These are phyloP conservation scores for Amphibolis antarctica DNA, from an alignment of 106 monocot species.

Conservation along the genomic window DNA sequence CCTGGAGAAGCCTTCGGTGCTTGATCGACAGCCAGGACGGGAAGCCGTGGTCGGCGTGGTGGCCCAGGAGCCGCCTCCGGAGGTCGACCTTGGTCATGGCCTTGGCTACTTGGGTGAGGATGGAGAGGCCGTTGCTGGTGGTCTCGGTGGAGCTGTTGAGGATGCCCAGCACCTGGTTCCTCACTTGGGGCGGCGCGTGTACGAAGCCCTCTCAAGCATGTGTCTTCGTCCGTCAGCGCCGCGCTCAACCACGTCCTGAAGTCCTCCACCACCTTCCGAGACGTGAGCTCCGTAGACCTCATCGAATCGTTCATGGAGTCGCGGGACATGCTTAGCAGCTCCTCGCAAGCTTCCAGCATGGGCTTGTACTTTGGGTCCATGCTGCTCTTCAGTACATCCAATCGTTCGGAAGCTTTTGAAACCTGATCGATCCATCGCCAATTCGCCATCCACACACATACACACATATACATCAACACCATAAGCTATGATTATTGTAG, in stretches of 20 bases:
- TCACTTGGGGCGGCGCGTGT: background rate
- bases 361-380: background rate
- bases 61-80: background rate
- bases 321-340: constrained; percentile 2
- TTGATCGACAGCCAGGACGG: constrained; percentile 29
- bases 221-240: constrained; percentile 11
- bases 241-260: constrained; percentile 18
- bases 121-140: constrained; percentile 12
- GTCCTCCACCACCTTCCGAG: background rate
- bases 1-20: constrained; percentile 24
- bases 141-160: constrained; percentile 12
- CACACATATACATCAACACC: no score
- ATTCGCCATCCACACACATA: no score
- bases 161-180: constrained; percentile 3
- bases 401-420: background rate
- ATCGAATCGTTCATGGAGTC: constrained; percentile 7
- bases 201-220: constrained; percentile 11
- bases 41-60: constrained; percentile 5
- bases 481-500: no score
- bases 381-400: constrained; percentile 1
- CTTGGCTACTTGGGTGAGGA: constrained; percentile 6
- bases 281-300: background rate
- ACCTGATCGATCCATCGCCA: no score
- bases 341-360: constrained; percentile 1
- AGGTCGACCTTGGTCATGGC: background rate